Conservation (phyloP, 495 filamentous ascomycete genomes). For the Hyaloscypha bicolor region DNA sequence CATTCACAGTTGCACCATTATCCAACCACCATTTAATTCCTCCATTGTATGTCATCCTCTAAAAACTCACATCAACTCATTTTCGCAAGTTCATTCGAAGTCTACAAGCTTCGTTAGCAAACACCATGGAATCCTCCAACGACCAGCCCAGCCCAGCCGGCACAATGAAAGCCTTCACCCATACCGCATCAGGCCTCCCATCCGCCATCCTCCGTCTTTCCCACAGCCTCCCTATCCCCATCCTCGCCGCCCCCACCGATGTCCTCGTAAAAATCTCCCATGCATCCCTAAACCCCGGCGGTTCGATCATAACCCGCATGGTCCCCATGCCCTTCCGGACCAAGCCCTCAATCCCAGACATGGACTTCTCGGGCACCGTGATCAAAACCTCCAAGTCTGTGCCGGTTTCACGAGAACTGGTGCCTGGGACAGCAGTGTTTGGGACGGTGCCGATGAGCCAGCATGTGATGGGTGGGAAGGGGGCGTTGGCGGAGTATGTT, state of each 20-base stretch:
- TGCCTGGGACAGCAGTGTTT: neutral
- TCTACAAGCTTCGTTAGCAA: no score
- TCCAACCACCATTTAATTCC: no score
- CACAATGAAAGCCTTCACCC: no score
- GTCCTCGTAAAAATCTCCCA: constrained; percentile 40
- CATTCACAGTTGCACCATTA: no score
- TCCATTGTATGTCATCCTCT: no score
- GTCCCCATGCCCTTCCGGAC: constrained; percentile 38
- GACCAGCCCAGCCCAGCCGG: no score
- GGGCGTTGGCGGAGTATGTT: constrained; percentile 41
- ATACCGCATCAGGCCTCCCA: no score
- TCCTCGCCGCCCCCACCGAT: constrained; percentile 26
- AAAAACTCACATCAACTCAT: no score
- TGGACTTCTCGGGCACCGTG: constrained; percentile 38
- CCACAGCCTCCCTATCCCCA: constrained; percentile 32
- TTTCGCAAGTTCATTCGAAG: no score
- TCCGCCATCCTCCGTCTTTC: constrained; percentile 29
- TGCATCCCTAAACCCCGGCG: constrained; percentile 46
- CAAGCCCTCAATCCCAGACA: constrained; percentile 40
- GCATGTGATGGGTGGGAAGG: constrained; percentile 33
- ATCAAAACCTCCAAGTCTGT: no score
- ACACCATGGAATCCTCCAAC: no score
- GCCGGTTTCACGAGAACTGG: neutral
- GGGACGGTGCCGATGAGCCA: constrained; percentile 34
- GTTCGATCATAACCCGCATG: constrained; percentile 37